Conservation (phyloP, 768 basidiomycete genomes). For the Lactarius pseudohatsudake region DNA sequence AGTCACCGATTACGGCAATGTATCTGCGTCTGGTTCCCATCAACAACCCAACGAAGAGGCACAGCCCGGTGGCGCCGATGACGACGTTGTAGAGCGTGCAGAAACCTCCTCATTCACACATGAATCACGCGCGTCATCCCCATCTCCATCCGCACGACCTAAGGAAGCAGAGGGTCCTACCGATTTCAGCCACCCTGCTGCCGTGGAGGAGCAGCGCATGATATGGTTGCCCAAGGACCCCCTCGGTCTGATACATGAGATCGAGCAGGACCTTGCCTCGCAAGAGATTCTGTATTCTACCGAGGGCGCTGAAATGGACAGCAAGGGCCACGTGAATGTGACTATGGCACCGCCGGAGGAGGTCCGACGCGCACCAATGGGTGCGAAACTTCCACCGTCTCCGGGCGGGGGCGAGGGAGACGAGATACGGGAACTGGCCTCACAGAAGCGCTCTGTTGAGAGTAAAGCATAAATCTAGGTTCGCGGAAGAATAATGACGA, state of each 20-base stretch:
- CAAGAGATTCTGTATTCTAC: constrained; percentile 51
- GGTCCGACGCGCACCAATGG: not conserved
- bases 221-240: constrained; percentile 85
- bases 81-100: not conserved
- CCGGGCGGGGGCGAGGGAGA: not conserved
- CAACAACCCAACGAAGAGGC: not conserved
- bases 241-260: constrained; percentile 63
- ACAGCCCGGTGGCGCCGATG: not conserved
- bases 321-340: constrained; percentile 59
- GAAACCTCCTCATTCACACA: constrained; percentile 17
- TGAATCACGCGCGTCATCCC: constrained; percentile 11
- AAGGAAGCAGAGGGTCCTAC: constrained; percentile 33
- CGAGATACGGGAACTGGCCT: not conserved
- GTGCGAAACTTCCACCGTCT: not conserved
- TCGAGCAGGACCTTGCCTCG: constrained; percentile 54
- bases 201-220: constrained; percentile 65
- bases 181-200: constrained; percentile 88
- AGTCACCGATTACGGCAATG: constrained; percentile 12
- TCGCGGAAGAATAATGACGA: not conserved
- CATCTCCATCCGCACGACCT: constrained; percentile 28
- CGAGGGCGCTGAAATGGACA: constrained; percentile 57
- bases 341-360: constrained; percentile 44
- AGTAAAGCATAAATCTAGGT: not conserved
- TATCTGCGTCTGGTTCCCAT: not conserved
- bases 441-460: not conserved